phyloP scores from a whole-genome alignment of 1,284 basidiomycete species.

The Pascua guehoae region DNA sequence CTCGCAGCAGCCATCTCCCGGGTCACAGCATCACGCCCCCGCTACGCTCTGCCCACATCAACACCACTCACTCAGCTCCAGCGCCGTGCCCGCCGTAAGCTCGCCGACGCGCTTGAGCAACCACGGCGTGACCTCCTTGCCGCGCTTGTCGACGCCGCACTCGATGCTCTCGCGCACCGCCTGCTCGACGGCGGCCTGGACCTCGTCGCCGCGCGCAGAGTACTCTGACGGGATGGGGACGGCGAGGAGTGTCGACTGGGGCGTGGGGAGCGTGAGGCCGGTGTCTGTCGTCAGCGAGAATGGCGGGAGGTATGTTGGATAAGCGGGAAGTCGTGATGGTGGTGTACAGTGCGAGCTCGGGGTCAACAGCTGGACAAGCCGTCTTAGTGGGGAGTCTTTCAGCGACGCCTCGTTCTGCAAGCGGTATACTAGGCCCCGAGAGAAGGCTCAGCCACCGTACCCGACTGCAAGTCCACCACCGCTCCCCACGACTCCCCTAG shows the following conservation, averaged over 20 bases:
- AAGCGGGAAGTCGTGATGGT: neutral
- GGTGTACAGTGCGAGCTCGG: neutral
- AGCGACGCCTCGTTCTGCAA: neutral
- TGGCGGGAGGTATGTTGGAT: neutral
- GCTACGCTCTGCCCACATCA: no score
- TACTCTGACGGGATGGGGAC: conserved; percentile 84
- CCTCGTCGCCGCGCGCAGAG: conserved; percentile 61
- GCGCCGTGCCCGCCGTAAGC: conserved; percentile 69
- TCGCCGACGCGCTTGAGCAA: conserved; percentile 78
- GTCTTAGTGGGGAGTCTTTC: neutral
- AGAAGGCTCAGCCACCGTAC: no score
- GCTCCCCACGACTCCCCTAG: no score
- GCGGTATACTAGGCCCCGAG: no score
- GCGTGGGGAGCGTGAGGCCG: conserved; percentile 39
- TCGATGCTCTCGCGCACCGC: conserved; percentile 79
- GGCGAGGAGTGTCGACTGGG: conserved; percentile 64
- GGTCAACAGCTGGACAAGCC: no score
- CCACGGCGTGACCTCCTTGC: conserved; percentile 96
- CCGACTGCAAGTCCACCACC: no score
- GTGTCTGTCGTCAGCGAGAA: conserved; percentile 28
- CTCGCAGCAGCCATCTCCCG: no score
- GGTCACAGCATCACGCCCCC: no score
- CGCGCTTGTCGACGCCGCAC: conserved; percentile 72
- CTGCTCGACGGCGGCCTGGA: conserved; percentile 79
- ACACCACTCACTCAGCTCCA: conserved; percentile 62